Conservation (phyloP, 139 green algal species). For the Coelastrella sp. region DNA sequence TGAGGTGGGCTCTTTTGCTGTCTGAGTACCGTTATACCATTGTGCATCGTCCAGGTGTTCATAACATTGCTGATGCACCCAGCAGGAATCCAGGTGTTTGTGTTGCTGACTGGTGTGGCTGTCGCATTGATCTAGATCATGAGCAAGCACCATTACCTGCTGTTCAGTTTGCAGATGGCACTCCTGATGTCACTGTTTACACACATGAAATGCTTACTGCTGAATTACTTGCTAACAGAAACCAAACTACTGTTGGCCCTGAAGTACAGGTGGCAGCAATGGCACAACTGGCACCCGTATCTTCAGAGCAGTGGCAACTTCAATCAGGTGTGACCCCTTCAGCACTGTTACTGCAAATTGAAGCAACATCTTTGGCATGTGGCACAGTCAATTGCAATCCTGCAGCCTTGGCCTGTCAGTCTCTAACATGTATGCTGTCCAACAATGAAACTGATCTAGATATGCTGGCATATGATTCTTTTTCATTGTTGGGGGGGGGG, state of each 20-base stretch:
- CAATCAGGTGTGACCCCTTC: not conserved
- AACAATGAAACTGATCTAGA: not conserved
- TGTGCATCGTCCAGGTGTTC: no score
- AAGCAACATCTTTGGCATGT: not conserved
- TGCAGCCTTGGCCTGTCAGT: not conserved
- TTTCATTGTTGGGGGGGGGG: slow-evolving; percentile 3
- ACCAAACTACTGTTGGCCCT: not conserved
- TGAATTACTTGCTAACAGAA: not conserved
- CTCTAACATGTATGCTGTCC: not conserved
- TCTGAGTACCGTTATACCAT: not conserved
- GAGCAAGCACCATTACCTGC: not conserved
- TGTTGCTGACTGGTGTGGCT: not conserved
- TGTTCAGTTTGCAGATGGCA: not conserved
- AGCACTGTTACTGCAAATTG: not conserved
- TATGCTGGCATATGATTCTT: not conserved
- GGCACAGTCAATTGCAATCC: not conserved
- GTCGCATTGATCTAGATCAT: not conserved
- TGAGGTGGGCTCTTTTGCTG: not conserved
- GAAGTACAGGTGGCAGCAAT: not conserved
- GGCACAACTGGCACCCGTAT: no score
- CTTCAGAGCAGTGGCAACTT: no score
- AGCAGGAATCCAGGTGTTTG: not conserved
- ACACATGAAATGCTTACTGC: not conserved
- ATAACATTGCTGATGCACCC: not conserved
- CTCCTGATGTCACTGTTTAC: not conserved